phyloP scores from a whole-genome alignment of 345 rosid species.

The Acer yangbiense region DNA sequence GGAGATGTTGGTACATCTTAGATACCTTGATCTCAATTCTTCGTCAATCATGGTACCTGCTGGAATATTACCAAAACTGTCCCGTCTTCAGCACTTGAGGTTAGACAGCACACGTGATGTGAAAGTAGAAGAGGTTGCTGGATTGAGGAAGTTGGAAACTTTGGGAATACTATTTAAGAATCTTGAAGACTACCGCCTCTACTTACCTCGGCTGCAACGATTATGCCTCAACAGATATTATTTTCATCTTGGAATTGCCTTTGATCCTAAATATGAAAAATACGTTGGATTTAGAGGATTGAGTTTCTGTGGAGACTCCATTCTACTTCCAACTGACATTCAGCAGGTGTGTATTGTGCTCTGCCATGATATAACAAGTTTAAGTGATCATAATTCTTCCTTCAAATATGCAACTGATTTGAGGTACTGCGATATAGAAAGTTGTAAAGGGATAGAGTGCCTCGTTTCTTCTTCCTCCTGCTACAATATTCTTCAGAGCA shows the following conservation, averaged over 20 bases:
- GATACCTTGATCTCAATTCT: no score
- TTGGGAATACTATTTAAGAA: background rate
- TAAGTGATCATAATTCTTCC: background rate
- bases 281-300: no score
- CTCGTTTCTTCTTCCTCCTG: background rate
- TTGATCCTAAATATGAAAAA: no score
- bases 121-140: no score
- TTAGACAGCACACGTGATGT: background rate
- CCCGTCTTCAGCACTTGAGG: no score
- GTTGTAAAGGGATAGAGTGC: no score
- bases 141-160: constrained; percentile 13
- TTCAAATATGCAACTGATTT: background rate
- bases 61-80: no score
- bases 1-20: no score
- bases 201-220: background rate
- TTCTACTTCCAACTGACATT: no score
- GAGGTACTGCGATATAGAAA: background rate
- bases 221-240: background rate
- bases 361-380: background rate
- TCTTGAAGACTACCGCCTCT: background rate
- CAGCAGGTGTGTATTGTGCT: background rate
- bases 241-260: no score
- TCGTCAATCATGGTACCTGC: no score
- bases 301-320: no score
- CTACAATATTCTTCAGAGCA: background rate